Evolutionary conservation across 768 basidiomycete genomes (phyloP), one percentile per base, ranked within the genome.

Genomic region (Filobasidium floriforme): DNA sequence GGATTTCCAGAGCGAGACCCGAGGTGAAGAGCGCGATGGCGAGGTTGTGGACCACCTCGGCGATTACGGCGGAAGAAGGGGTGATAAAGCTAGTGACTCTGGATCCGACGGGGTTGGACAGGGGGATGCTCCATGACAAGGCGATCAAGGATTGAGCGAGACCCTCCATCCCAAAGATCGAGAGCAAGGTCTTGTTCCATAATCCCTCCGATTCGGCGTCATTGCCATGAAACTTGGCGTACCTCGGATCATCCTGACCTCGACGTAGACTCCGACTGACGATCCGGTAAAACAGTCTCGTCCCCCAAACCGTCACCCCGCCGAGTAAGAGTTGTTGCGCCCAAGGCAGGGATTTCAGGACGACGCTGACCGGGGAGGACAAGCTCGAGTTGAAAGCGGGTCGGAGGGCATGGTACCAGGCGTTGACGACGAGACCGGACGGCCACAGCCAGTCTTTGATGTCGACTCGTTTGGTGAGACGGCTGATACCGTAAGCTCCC

Each of bases 401-500:
- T 14, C 61, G 62, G 12, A 66, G 69, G 1, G 71, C 66, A 9
- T 69, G 61, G 19, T 63, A 72, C 71, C 70, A 72, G 10, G 67
- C 70, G 37, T 68, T 71, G 26, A 59, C 44, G 37, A 72, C 66
- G 59, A 68, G 66, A 26, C 70, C 72, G 14, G 61, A 52, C 7
- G 65, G 54, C 73, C 73, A 75, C 40, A 75, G 65, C 46, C 57
- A 59, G 52, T 75, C 72, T 61, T 72, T 73, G 46, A 60, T 62
- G 46, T 71, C 69, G 18, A 68, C n/a, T 14, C 57, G 49, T n/a
- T 67, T 57, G 28, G 65, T 61, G 7, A 60, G 24, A 6, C 72
- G 68, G 5, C 62, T 62, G 37, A 72, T 43, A 24, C 66, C 59
- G 59, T 72, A 73, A 6, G 66, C 59, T 22, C 69, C 70, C 24